Evolutionary conservation across 768 basidiomycete genomes (phyloP), one percentile per base, ranked within the genome.

Genomic region (Mrakia frigida): DNA sequence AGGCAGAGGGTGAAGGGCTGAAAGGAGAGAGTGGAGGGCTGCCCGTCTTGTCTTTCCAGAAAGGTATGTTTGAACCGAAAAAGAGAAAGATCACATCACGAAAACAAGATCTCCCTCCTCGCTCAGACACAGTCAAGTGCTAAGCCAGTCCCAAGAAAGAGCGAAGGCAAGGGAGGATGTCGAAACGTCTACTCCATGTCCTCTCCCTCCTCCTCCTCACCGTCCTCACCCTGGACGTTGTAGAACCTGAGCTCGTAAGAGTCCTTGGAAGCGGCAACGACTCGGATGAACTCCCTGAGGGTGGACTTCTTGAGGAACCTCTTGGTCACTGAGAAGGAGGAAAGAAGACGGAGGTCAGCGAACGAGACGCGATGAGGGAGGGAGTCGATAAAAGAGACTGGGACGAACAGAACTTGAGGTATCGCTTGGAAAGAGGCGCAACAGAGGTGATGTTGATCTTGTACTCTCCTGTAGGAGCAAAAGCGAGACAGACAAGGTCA

Each of bases 211-310:
- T 31, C 76, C 18, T 41, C 76, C 39, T 65, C 61, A 28, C 46
- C 65, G 61, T 77, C 76, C 73, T 77, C 76, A 50, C 65, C 76
- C 65, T 77, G 76, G 56, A 77, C 50, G 73, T 84, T 84, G 84
- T 82, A 95, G 91, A 95, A 96, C 80, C 91, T 89, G 80, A 99
- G 90, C 82, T 94, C 90, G 86, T 98, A 99, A 80, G 87, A 88
- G 83, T 97, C 92, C 87, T 98, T 97, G 72, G 89, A 87, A 35
- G 93, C 90, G 50, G 96, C 93, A 80, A 98, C 93, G 80, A 99
- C 96, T 74, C 90, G 71, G 59, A 77, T 59, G 68, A 77, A 77
- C 65, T 77, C 76, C 39, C 76, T 50, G 28, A 77, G 73, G 25
- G 76, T 67, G 28, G 70, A 73, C 76, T 77, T 77, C 73, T 77